These are phyloP conservation scores for Plasmopara halstedii DNA, from an alignment of 352 stramenopile species.

Conservation along the genomic window DNA sequence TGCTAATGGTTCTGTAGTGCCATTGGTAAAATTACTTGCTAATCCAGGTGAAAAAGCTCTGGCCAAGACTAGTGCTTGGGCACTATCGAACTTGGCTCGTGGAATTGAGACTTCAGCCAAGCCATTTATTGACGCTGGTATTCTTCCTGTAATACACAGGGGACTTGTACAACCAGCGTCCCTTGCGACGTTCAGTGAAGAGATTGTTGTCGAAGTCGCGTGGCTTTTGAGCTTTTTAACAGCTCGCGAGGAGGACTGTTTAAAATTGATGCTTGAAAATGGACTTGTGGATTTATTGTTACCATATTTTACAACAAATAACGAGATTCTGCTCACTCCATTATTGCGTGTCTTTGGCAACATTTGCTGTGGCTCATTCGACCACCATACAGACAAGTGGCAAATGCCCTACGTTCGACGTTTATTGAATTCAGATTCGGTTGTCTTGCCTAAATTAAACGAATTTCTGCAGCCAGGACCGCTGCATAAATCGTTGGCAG, in stretches of 20 bases:
- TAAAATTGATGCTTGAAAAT: slow-evolving; percentile 59
- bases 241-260: slow-evolving; percentile 61
- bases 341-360: slow-evolving; percentile 76
- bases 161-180: slow-evolving; percentile 29
- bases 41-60: slow-evolving; percentile 18
- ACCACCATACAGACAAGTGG: slow-evolving; percentile 72
- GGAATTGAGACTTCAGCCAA: slow-evolving; percentile 66
- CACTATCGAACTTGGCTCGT: slow-evolving; percentile 21
- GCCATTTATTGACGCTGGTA: slow-evolving; percentile 66
- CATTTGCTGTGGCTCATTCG: slow-evolving; percentile 56
- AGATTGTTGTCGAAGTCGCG: slow-evolving; percentile 64
- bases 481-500: slow-evolving; percentile 31
- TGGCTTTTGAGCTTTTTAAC: slow-evolving; percentile 86
- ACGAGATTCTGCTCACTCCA: slow-evolving; percentile 62
- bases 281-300: slow-evolving; percentile 44
- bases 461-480: slow-evolving; percentile 39
- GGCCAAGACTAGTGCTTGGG: slow-evolving; percentile 25
- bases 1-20: slow-evolving; percentile 33
- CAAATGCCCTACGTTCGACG: slow-evolving; percentile 51
- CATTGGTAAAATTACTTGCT: slow-evolving; percentile 5
- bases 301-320: slow-evolving; percentile 47
- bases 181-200: slow-evolving; percentile 29
- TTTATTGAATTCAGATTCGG: slow-evolving; percentile 34
- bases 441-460: slow-evolving; percentile 49
- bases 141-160: slow-evolving; percentile 38